phyloP scores from a whole-genome alignment of 208 protist genomes.

The Acanthamoeba triangularis region DNA sequence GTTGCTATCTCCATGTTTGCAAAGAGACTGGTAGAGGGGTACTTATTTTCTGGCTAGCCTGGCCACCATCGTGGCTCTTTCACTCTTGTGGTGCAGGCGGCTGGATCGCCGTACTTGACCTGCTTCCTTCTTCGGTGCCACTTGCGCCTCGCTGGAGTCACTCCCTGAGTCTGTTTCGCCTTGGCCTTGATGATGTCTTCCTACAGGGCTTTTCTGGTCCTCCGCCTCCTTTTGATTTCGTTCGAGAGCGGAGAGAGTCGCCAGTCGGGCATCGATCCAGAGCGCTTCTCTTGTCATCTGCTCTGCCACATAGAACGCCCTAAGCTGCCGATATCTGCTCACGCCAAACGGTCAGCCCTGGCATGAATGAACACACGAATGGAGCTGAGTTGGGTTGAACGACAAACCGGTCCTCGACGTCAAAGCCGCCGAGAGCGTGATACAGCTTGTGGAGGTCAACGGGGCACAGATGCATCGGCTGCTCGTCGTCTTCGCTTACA shows the following conservation, averaged over 20 bases:
- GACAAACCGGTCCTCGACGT: neutral
- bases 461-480: constrained; percentile 43
- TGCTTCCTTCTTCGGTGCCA: neutral
- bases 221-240: neutral
- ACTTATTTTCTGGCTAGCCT: neutral
- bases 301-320: neutral
- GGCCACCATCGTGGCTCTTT: neutral
- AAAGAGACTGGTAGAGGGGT: too few relatives aligned
- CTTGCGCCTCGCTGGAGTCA: too few relatives aligned
- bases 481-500: neutral
- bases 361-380: too few relatives aligned
- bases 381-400: neutral
- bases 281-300: neutral
- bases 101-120: neutral
- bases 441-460: constrained; percentile 58
- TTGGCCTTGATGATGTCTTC: neutral
- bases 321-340: neutral
- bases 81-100: neutral
- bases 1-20: too few relatives aligned
- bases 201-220: neutral
- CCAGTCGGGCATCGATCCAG: neutral
- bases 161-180: neutral
- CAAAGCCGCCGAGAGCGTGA: constrained; percentile 16
- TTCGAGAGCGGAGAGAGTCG: neutral
- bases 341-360: too few relatives aligned